Percentiles rank a stretch among this genome's conserved stretches.
Evolutionary conservation across 2,329 filamentous ascomycete genomes (phyloP).

Genomic region (Diaporthe velutina): DNA sequence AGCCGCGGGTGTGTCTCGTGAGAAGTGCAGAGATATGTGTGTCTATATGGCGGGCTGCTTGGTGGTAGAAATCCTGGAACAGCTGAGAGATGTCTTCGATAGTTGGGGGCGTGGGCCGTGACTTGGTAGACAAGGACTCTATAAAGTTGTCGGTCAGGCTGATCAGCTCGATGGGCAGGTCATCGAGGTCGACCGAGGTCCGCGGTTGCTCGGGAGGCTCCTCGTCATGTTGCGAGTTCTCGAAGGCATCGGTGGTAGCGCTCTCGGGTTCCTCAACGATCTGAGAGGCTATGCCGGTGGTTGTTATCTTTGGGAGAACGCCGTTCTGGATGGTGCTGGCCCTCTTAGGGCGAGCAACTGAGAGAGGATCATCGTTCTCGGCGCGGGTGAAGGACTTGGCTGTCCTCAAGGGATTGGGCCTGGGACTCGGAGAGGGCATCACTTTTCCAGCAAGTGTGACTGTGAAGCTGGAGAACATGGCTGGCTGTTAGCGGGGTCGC

Average conservation of each 20-base stretch:
- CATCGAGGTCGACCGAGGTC: constrained; percentile 80
- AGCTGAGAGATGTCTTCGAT: constrained; percentile 86
- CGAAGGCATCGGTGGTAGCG: constrained; percentile 60
- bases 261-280: constrained; percentile 46
- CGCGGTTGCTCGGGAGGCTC: constrained; percentile 61
- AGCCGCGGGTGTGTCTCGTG: constrained; percentile 78
- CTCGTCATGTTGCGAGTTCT: constrained; percentile 59
- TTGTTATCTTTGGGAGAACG: constrained; percentile 45
- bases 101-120: constrained; percentile 85
- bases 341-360: constrained; percentile 53
- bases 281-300: constrained; percentile 26
- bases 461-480: constrained; percentile 48
- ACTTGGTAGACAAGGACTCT: constrained; percentile 87
- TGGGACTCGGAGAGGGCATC: constrained; percentile 34
- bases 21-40: constrained; percentile 88
- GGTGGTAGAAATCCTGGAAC: constrained; percentile 94
- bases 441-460: constrained; percentile 38
- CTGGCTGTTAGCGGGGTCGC: constrained; percentile 38
- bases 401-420: constrained; percentile 46
- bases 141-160: constrained; percentile 95
- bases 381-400: constrained; percentile 45
- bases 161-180: constrained; percentile 93
- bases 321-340: constrained; percentile 62
- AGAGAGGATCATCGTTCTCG: constrained; percentile 36
- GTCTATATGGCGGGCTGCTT: constrained; percentile 83